Conservation (phyloP, 1,284 basidiomycete species). For the Leccinum insolens region DNA sequence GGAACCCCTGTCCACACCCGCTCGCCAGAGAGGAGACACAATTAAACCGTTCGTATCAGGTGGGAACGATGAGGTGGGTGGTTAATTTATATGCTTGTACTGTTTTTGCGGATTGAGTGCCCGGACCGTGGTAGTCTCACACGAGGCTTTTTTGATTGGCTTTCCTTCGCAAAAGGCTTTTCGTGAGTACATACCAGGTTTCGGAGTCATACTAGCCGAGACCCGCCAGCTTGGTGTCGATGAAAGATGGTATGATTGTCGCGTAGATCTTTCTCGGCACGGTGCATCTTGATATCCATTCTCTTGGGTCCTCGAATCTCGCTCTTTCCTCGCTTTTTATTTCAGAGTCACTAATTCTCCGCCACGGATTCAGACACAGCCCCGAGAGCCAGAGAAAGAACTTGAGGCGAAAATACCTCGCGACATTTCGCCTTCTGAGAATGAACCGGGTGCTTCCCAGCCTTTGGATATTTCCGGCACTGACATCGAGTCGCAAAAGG, state of each 20-base stretch:
- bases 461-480: not conserved
- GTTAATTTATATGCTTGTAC: not conserved
- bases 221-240: not conserved
- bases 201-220: not conserved
- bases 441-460: not conserved
- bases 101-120: not conserved
- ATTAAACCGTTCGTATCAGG: constrained; percentile 12
- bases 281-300: not conserved
- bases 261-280: not conserved
- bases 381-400: not conserved
- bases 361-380: constrained; percentile 5
- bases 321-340: not conserved
- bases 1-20: constrained; percentile 1
- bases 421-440: constrained; percentile 2
- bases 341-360: constrained; percentile 12
- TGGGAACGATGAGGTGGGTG: constrained; percentile 26
- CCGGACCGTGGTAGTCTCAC: not conserved
- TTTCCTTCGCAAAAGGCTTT: not conserved
- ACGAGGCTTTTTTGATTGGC: not conserved
- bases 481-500: constrained; percentile 2
- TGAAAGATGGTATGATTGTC: not conserved
- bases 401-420: constrained; percentile 1
- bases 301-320: not conserved
- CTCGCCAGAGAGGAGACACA: constrained; percentile 24
- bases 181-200: not conserved